phyloP scores from a whole-genome alignment of 345 rosid genomes.

The thale cress (Arabidopsis thaliana) region DNA sequence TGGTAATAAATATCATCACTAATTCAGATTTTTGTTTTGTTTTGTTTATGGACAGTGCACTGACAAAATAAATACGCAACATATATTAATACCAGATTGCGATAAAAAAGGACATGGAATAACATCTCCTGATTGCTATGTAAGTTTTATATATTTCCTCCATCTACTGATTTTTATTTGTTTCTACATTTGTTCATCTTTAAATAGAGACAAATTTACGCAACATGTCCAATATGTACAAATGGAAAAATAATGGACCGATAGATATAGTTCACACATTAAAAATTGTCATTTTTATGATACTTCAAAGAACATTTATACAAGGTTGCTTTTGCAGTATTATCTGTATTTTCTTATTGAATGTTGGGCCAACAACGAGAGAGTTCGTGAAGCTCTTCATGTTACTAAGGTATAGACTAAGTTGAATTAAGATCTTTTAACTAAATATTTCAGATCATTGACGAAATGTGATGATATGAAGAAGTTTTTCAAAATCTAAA shows the following conservation, averaged over 20 bases:
- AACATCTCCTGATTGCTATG: slow-evolving; percentile 32
- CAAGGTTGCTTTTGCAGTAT: slow-evolving; percentile 19
- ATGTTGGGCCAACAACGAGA: slow-evolving; percentile 36
- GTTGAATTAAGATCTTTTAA: too few species aligned
- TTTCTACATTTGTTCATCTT: too few species aligned
- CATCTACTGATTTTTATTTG: too few species aligned
- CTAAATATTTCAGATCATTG: background rate
- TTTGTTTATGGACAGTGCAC: slow-evolving; percentile 3
- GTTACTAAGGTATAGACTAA: slow-evolving; percentile 14
- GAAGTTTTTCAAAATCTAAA: background rate
- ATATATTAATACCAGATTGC: slow-evolving; percentile 30
- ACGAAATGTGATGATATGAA: background rate
- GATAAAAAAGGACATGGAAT: background rate
- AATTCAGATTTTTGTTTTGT: background rate
- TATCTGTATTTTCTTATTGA: slow-evolving; percentile 29
- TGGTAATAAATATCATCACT: background rate
- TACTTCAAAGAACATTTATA: background rate
- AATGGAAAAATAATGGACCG: too few species aligned
- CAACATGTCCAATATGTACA: too few species aligned
- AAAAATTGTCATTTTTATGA: background rate
- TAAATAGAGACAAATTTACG: too few species aligned
- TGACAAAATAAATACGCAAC: background rate
- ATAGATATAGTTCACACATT: background rate
- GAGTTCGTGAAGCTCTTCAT: slow-evolving; percentile 41
- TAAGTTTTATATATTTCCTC: slow-evolving; percentile 9